A percentile compares a stretch with the other conserved stretches of the same genome.
Evolutionary conservation across 2,329 filamentous ascomycete species (phyloP).

Genomic region (Fusarium nisikadoi): DNA sequence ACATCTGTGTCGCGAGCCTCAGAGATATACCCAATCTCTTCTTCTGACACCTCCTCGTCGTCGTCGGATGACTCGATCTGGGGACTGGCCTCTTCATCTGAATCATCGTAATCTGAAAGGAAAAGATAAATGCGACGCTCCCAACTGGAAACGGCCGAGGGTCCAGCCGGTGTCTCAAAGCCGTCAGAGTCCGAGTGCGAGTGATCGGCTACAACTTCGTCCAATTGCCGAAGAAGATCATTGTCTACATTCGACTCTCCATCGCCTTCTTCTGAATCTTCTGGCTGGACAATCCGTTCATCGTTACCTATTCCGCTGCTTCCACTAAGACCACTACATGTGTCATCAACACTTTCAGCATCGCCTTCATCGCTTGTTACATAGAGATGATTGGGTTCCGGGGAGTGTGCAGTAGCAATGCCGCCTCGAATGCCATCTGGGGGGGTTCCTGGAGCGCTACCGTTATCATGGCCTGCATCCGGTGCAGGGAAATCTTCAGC

Average conservation of each 20-base stretch:
- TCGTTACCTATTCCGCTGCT: neutral
- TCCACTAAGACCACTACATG: neutral
- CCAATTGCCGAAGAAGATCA: neutral
- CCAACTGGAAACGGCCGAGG: neutral
- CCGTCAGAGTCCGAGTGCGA: neutral
- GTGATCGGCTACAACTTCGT: neutral
- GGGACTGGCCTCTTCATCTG: neutral
- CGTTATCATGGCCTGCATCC: neutral
- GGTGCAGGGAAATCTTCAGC: neutral
- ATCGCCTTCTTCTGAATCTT: neutral
- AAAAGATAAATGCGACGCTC: neutral
- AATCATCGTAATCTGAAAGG: neutral
- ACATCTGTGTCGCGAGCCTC: neutral
- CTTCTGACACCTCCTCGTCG: neutral
- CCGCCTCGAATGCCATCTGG: neutral
- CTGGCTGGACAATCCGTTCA: neutral
- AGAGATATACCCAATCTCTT: neutral
- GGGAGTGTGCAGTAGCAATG: too few species aligned
- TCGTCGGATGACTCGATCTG: neutral
- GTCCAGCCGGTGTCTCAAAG: neutral
- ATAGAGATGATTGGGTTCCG: too few species aligned
- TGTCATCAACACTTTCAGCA: neutral
- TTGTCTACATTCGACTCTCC: neutral
- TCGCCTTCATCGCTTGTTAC: neutral
- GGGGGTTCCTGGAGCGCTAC: neutral